Evolutionary conservation across 1,139 yeast genomes (phyloP), one percentile per base, ranked within the genome.

Genomic region (Debaryomycetaceae sp.): DNA sequence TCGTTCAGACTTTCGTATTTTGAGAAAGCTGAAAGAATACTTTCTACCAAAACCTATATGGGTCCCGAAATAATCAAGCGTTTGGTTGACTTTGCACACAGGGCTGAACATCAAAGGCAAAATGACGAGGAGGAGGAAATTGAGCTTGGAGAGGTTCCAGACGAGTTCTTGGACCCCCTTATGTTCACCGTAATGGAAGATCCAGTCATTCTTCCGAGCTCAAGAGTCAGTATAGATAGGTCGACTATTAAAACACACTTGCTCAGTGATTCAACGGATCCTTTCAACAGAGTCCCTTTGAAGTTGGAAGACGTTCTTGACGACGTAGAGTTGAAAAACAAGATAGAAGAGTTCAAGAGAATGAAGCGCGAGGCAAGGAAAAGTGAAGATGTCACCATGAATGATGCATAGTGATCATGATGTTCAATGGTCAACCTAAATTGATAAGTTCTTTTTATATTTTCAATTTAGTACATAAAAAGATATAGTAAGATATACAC

Each of bases 171-270:
- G 55, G 99, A 94, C 67, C 98, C 99, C 7, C 76, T 94, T 51
- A 91, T 94, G 98, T 91, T 75, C 59, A 87, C 96, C 0, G 59
- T 94, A 34, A 94, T 94, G 98, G 87, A 82, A 51, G 95, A 94
- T 58, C 99, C 99, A 0, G 98, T 94, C 4, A 83, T 78, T 17
- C 73, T 94, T 52, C 99, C 99, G 5, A 73, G 87, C 5, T 87
- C 96, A 1, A 83, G 79, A 52, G 78, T 91, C 13, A 80, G 83
- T 39, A 87, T 94, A 51, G 99, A 94, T 59, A 70, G 95, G 55
- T 77, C 94, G 17, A 94, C 98, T 1, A 87, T 94, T 54, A 91
- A 89, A 58, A 88, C 96, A 1, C 98, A 94, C 70, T 70, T 94
- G 46, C 75, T 94, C 59, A 87, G 92, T 67, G 98, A 92, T 65